Evolutionary conservation across 371 early-diverging fungal species (phyloP).

Genomic region (Syncephalastrum contaminatum): DNA sequence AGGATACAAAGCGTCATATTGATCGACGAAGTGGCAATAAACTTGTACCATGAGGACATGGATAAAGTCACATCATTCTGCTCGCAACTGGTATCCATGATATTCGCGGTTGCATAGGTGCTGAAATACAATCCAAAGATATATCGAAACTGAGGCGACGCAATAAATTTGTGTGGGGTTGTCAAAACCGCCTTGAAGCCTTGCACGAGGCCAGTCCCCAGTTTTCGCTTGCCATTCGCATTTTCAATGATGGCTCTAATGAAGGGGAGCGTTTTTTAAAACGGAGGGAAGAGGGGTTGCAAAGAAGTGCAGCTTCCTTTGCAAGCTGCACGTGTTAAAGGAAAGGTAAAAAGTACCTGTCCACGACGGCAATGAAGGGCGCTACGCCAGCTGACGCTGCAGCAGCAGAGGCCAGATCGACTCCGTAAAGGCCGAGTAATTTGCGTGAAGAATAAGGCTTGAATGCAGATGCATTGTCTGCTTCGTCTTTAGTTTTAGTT

Average conservation of each 20-base stretch:
- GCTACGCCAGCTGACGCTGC: slow-evolving; percentile 48
- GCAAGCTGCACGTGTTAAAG: not conserved
- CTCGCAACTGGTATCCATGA: slow-evolving; percentile 54
- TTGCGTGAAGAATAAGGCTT: not conserved
- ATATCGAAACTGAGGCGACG: slow-evolving; percentile 48
- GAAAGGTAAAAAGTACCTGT: slow-evolving; percentile 38
- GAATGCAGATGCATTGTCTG: too few relatives aligned
- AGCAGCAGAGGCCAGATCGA: slow-evolving; percentile 45
- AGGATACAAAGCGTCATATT: slow-evolving; percentile 58
- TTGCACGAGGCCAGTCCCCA: slow-evolving; percentile 42
- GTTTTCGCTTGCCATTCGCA: slow-evolving; percentile 51
- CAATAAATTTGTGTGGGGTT: slow-evolving; percentile 42
- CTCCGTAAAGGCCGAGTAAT: slow-evolving; percentile 27
- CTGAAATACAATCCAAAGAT: slow-evolving; percentile 56
- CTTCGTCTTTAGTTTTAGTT: too few relatives aligned
- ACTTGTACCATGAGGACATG: slow-evolving; percentile 48
- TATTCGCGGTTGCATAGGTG: slow-evolving; percentile 61
- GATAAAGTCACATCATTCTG: slow-evolving; percentile 22
- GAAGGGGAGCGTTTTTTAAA: not conserved
- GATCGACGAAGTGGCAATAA: slow-evolving; percentile 53
- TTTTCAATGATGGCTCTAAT: slow-evolving; percentile 62
- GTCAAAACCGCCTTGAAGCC: slow-evolving; percentile 41
- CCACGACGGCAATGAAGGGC: slow-evolving; percentile 66
- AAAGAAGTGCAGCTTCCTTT: too few relatives aligned
- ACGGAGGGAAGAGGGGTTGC: not conserved